Percentiles rank a stretch among this genome's conserved stretches.
Conservation (phyloP, 352 stramenopile genomes). For the Phytophthora sojae region DNA sequence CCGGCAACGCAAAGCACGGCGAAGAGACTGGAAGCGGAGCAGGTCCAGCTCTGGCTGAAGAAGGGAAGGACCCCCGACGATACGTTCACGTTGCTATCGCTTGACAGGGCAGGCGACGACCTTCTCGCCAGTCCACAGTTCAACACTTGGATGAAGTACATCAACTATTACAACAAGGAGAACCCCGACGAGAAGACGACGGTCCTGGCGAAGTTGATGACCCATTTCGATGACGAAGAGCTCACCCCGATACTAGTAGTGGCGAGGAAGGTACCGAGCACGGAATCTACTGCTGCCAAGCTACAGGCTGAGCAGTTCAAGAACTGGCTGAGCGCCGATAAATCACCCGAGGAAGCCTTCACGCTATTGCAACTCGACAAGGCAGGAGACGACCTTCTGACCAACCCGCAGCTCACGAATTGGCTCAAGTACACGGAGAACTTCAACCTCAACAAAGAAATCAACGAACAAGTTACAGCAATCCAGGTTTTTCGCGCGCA, state of each 20-base stretch:
- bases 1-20: not conserved
- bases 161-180: slow-evolving; percentile 9
- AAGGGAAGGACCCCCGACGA: not conserved
- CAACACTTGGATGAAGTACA: slow-evolving; percentile 11
- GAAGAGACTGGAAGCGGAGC: slow-evolving; percentile 6
- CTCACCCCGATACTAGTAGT: not conserved
- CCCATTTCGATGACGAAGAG: not conserved
- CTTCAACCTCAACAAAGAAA: not conserved
- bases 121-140: not conserved
- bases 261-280: slow-evolving; percentile 3
- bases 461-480: not conserved
- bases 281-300: slow-evolving; percentile 1
- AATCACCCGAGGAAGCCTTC: slow-evolving; percentile 9
- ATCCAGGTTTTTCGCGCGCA: not conserved
- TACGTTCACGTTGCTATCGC: not conserved
- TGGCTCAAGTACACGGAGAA: slow-evolving; percentile 26
- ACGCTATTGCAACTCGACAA: slow-evolving; percentile 16
- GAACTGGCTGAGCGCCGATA: not conserved
- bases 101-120: slow-evolving; percentile 4
- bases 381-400: not conserved
- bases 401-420: slow-evolving; percentile 1
- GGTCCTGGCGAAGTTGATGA: not conserved
- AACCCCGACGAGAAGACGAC: not conserved
- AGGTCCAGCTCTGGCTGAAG: slow-evolving; percentile 8
- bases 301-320: slow-evolving; percentile 7